Evolutionary conservation across 129 eudicot genomes (phyloP).

Genomic region (Lactuca sativa): DNA sequence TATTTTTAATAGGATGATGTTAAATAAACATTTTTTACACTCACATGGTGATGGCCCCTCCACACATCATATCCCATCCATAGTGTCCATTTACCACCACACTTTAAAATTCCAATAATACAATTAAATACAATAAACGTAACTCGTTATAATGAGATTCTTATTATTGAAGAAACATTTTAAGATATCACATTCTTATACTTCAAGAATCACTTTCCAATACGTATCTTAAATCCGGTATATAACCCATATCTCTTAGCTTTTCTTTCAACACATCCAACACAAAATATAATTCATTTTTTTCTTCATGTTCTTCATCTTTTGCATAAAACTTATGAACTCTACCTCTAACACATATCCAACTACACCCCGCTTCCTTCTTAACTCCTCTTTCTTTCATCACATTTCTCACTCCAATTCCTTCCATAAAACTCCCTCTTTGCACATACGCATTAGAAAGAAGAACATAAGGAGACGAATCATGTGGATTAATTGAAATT

Average conservation of each 20-base stretch:
- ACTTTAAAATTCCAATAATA: too few species aligned
- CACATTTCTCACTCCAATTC: conserved; percentile 20
- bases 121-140: too few species aligned
- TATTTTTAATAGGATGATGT: too few species aligned
- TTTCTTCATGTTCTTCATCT: conserved; percentile 31
- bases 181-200: neutral
- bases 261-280: conserved; percentile 22
- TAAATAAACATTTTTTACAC: too few species aligned
- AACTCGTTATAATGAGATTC: too few species aligned
- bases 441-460: conserved; percentile 25
- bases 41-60: too few species aligned
- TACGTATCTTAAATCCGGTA: conserved; percentile 6
- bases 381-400: conserved; percentile 33
- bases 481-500: conserved; percentile 17
- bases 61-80: too few species aligned
- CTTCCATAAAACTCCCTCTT: conserved; percentile 6
- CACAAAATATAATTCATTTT: conserved; percentile 22
- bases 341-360: conserved; percentile 23
- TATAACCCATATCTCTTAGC: conserved; percentile 18
- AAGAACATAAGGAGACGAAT: conserved; percentile 28
- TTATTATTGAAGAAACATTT: too few species aligned
- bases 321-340: conserved; percentile 27
- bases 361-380: conserved; percentile 26
- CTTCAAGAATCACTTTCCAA: conserved; percentile 9
- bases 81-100: too few species aligned